A percentile compares a stretch with the other conserved stretches of the same genome.
Conservation (phyloP, 495 filamentous ascomycete genomes). For the Aspergillus ostianus region DNA sequence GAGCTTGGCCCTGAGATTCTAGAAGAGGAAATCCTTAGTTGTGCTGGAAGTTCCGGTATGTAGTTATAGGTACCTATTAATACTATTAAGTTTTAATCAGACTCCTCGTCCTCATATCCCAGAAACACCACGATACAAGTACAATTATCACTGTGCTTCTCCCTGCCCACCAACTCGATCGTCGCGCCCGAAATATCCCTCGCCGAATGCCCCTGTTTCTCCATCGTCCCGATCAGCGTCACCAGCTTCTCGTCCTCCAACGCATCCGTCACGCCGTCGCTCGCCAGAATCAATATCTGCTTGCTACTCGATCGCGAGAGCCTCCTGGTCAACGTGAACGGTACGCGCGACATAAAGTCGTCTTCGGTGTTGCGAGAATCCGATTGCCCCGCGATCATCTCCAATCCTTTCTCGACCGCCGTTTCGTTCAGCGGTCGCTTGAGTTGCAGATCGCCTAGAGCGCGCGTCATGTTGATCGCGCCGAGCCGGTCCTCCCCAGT, state of each 20-base stretch:
- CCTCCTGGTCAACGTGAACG: not conserved
- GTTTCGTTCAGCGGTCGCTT: conserved; percentile 33
- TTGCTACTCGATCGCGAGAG: conserved; percentile 1
- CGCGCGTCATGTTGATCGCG: conserved; percentile 44
- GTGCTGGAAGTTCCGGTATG: too few relatives aligned
- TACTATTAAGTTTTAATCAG: too few relatives aligned
- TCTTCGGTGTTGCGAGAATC: not conserved
- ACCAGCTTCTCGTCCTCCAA: conserved; percentile 8
- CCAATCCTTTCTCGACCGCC: not conserved
- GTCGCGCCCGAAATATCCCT: not conserved
- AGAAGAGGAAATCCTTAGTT: too few relatives aligned
- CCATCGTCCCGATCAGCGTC: not conserved
- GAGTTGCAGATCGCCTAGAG: conserved; percentile 43
- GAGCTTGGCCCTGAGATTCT: too few relatives aligned
- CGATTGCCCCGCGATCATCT: not conserved
- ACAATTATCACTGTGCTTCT: conserved; percentile 12
- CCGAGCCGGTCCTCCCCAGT: conserved; percentile 34
- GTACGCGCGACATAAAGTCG: conserved; percentile 4
- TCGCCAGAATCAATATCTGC: conserved; percentile 7
- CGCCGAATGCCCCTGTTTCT: conserved; percentile 4
- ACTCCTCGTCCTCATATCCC: not conserved
- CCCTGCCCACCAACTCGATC: conserved; percentile 1
- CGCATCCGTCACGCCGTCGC: conserved; percentile 14
- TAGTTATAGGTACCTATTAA: too few relatives aligned
- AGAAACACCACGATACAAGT: conserved; percentile 13